Evolutionary conservation across 306 rosid species (phyloP).

Genomic region (Gynostemma pentaphyllum): DNA sequence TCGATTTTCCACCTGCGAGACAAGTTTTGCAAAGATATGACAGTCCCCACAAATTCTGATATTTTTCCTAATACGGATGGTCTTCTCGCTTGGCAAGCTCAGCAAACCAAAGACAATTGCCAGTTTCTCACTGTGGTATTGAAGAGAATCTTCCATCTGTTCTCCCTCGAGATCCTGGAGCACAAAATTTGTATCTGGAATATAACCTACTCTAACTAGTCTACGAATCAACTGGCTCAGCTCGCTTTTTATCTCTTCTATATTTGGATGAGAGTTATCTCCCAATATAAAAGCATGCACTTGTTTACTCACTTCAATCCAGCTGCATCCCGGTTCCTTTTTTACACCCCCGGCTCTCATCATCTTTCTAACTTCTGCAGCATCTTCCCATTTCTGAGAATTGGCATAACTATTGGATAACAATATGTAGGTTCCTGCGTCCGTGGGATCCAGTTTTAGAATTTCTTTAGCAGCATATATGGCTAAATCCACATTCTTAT

Average conservation of each 20-base stretch:
- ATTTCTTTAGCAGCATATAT: constrained; percentile 57
- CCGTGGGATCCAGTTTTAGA: constrained; percentile 52
- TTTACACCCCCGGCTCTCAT: constrained; percentile 57
- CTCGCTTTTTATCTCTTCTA: constrained; percentile 42
- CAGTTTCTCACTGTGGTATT: constrained; percentile 70
- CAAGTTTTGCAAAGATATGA: constrained; percentile 64
- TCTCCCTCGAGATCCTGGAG: constrained; percentile 85
- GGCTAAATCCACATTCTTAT: constrained; percentile 59
- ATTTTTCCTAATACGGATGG: constrained; percentile 74
- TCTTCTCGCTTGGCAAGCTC: constrained; percentile 51
- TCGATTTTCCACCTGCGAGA: constrained; percentile 45
- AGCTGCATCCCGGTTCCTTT: constrained; percentile 90
- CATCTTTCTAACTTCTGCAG: constrained; percentile 45
- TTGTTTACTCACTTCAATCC: constrained; percentile 72
- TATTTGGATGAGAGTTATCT: constrained; percentile 65
- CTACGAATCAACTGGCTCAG: constrained; percentile 37
- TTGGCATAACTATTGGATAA: constrained; percentile 69
- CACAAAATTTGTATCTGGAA: constrained; percentile 73
- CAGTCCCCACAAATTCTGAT: constrained; percentile 89
- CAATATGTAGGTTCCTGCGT: constrained; percentile 69
- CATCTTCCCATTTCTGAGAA: constrained; percentile 70
- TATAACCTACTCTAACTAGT: constrained; percentile 50
- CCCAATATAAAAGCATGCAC: constrained; percentile 70
- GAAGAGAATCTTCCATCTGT: constrained; percentile 71
- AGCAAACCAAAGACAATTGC: constrained; percentile 67